Base-by-base conservation (phyloP, 352 stramenopile species). In the Globisporangium okanoganense region DNA sequence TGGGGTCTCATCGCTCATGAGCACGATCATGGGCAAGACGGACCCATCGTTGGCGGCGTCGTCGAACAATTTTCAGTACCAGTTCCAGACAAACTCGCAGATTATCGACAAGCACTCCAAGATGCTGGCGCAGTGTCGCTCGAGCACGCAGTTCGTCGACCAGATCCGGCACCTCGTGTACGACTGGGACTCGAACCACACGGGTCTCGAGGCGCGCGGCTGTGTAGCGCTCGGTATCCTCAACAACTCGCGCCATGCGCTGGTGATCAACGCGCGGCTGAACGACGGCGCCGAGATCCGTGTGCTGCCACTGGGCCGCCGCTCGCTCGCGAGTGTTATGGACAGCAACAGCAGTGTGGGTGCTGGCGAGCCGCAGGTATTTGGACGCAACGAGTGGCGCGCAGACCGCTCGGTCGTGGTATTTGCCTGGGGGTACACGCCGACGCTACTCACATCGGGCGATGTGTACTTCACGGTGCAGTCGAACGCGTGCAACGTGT, bases 161-260 rank as follows among this genome's bases (percentile, higher is more conserved):
- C 76, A 90, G 51, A 61, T 92, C 31, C 73, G 82, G 12, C 86
- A 95, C 48, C 66, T 95, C 9, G 83, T 94, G 4, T 95, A 85
- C 58, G 84, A 94, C 56, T 94, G 85, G 83, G 83, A 95, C 55
- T 83, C 81, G 40, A 93, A 95, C 64, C 86, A 95, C 61, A 92
- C 79, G 2, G 85, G 85, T 0, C 66, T 94, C 0, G 85, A 88
- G 40, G 85, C 85, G 8, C 81, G 85, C 44, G 83, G 79, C 7
- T 94, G 85, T 56, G 78, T 94, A 8, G 85, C 70, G 8, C 66
- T 95, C 20, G 86, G 74, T 0, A 65, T 95, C 56, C 60, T 92
- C 35, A 94, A 93, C 64, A 93, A 92, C 60, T 93, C 82, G 54
- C 72, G 82, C 1, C 79, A 95, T 25, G 76, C 82, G 10, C 70